Evolutionary conservation across 805 yeast genomes (phyloP), one percentile per base, ranked within the genome.

Genomic region (Saccharomycopsis sp.): DNA sequence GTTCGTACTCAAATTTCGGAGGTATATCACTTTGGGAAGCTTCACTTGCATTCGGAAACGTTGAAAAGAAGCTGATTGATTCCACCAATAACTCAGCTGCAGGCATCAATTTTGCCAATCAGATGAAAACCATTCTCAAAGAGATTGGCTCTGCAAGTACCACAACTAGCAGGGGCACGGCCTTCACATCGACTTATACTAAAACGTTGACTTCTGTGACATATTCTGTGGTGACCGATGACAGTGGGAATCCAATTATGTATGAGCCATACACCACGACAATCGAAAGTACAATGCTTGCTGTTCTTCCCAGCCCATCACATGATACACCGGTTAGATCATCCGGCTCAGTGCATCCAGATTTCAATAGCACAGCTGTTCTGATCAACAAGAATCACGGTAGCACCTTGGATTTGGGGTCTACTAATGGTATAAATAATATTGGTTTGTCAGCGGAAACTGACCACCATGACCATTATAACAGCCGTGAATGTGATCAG

Each of bases 21-120:
- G 98, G 98, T 63, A 78, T 92, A 67, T 82, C 86, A 79, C 73
- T 91, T 61, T 92, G 98, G 97, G 96, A 90, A 71, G 96, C 96
- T 14, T 84, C 91, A 49, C 87, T 86, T 66, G 92, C 84, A 50
- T 80, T 77, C 64, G 65, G 47, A 8, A 60, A 60, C 41, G n/a
- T 23, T 8, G 49, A 44, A 44, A 29, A 12, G 9, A 29, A 29
- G 38, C 38, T 29, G 38, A 29, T 29, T 12, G 38, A 29, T 12
- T 29, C 38, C 38, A 29, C 38, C 38, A 12, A 29, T 12, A 29
- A 29, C 38, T 29, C 38, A 29, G 12, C n/a, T n/a, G n/a, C 38
- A 12, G 12, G 49, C 49, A 17, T 23, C n/a, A 50, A n/a, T 50
- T 50, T 7, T 52, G 38, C 34, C 17, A 17, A 8, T 15, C n/a